phyloP scores from a whole-genome alignment of 495 filamentous ascomycete genomes.

The Pyronema domesticum region DNA sequence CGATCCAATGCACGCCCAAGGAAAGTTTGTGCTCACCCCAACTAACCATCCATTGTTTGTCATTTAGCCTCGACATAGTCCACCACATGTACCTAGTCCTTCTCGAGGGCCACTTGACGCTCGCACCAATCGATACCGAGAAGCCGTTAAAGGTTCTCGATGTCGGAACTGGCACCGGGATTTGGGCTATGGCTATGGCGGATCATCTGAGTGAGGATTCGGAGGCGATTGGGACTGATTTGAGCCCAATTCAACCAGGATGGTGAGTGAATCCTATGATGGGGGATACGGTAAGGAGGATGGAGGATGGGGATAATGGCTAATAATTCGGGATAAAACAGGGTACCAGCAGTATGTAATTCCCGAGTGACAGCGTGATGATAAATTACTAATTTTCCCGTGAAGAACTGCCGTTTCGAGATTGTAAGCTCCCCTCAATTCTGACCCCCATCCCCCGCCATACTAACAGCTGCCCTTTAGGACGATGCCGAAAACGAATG shows the following conservation, averaged over 20 bases:
- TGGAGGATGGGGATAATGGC: no score
- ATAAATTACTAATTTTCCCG: neutral
- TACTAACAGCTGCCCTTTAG: constrained; percentile 9
- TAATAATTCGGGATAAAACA: neutral
- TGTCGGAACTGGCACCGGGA: constrained; percentile 48
- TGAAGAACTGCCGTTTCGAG: constrained; percentile 16
- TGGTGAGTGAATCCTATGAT: constrained; percentile 19
- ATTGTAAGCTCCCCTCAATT: neutral
- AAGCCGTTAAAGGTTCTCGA: constrained; percentile 33
- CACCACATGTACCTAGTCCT: constrained; percentile 40
- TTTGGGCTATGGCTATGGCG: constrained; percentile 40
- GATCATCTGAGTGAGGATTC: constrained; percentile 15
- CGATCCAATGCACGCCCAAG: no score
- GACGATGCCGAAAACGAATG: constrained; percentile 45
- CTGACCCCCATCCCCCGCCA: neutral
- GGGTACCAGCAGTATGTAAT: neutral
- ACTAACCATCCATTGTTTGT: neutral
- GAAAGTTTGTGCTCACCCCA: neutral
- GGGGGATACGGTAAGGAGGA: no score
- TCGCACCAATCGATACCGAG: constrained; percentile 34
- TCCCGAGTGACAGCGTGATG: neutral
- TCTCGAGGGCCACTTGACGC: constrained; percentile 31
- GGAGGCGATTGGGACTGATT: constrained; percentile 38
- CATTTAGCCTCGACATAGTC: constrained; percentile 43
- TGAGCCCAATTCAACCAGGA: constrained; percentile 43